These are phyloP conservation scores for Fusarium sp. DNA, from an alignment of 2,329 filamentous ascomycete species.

Conservation along the genomic window DNA sequence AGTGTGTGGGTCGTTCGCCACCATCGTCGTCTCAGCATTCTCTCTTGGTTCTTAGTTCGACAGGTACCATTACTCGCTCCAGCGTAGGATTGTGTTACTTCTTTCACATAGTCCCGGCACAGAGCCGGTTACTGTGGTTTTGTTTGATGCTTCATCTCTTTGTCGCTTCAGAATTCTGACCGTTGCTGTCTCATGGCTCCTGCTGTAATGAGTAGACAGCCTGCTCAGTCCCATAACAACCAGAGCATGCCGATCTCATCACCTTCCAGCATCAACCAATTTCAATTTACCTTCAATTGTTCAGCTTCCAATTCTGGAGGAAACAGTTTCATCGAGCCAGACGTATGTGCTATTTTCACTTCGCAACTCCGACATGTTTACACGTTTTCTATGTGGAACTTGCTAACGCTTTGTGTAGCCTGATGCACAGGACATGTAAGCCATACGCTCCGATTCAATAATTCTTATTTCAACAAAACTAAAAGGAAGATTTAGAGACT, in stretches of 20 bases:
- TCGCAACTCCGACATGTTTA: not conserved
- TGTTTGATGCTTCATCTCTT: not conserved
- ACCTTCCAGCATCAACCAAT: conserved; percentile 38
- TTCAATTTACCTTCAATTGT: conserved; percentile 52
- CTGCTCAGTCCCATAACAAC: conserved; percentile 16
- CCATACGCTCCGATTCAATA: not conserved
- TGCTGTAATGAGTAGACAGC: conserved; percentile 33
- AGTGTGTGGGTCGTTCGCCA: conserved; percentile 29
- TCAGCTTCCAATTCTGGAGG: conserved; percentile 42
- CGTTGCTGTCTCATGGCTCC: conserved; percentile 11
- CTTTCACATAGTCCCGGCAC: conserved; percentile 5
- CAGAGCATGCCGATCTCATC: conserved; percentile 31
- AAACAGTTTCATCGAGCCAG: conserved; percentile 51
- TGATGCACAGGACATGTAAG: conserved; percentile 43
- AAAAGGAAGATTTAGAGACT: conserved; percentile 44
- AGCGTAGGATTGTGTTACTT: conserved; percentile 6
- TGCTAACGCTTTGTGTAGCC: conserved; percentile 43
- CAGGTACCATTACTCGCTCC: conserved; percentile 22
- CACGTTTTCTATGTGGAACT: not conserved
- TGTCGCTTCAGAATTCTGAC: conserved; percentile 1
- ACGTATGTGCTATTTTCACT: conserved; percentile 43
- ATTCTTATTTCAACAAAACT: conserved; percentile 6
- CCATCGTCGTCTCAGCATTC: conserved; percentile 32
- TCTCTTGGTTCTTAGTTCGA: conserved; percentile 21
- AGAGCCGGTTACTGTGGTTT: conserved; percentile 8